Base-by-base conservation (phyloP, 768 basidiomycete species). In the Paxillus ammoniavirescens region DNA sequence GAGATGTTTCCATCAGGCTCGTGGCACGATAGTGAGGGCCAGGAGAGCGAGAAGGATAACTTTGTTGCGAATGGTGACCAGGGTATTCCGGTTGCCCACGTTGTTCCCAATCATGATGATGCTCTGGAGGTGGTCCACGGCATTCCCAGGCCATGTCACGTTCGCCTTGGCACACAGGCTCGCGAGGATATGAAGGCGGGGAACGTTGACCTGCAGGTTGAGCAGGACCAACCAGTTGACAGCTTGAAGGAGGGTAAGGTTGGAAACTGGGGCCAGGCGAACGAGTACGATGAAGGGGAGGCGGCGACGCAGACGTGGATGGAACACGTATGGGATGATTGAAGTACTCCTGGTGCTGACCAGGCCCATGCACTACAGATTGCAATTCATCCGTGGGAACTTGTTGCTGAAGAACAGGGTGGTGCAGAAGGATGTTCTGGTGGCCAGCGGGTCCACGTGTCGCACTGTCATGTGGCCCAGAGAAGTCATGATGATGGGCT, bases 91-190 rank as follows among this genome's bases (percentile, higher is more conserved):
- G 56, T 14, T 75, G 69, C 15, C 80, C 77, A 5, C 78, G 74
- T 33, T 60, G 55, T 18, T 81, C 83, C 82, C 83, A 83, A 2
- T 84, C 82, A 36, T 77, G 74, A 57, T 73, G 75, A 31, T 81
- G 77, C 42, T 66, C 65, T 12, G 73, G 61, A 26, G 69, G 72
- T 18, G 76, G 77, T 1, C 62, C 66, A 42, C 82, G 82, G 31
- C 85, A 78, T 35, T 86, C 84, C 86, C 86, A 89, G 10, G 68
- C 72, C 38, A 70, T 61, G 12, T 88, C 86, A 13, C 75, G 73
- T 15, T 87, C 84, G 3, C 66, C 55, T 13, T 73, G 69, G 10
- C 79, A 79, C 35, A 60, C 43, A 9, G 69, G 62, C 47, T 87
- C 86, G 13, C 78, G 82, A 21, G 77, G 65, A 58, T 87, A 87